phyloP scores from a whole-genome alignment of 1,284 basidiomycete genomes.

The Meira nashicola region DNA sequence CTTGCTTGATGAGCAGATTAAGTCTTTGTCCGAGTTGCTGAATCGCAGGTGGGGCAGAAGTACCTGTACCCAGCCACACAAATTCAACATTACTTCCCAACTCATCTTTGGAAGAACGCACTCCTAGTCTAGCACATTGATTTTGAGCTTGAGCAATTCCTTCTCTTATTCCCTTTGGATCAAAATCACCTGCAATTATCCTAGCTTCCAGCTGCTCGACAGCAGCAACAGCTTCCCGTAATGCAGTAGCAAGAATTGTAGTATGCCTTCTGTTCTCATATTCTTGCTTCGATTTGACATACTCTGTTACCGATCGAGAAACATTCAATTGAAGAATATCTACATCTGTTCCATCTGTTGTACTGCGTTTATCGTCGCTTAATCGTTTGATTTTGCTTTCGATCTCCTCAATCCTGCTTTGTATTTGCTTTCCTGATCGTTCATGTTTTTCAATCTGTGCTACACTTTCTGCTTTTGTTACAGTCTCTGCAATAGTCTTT shows the following conservation, averaged over 20 bases:
- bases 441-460: neutral
- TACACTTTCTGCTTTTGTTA: neutral
- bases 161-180: neutral
- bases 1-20: neutral
- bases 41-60: neutral
- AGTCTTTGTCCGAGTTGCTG: neutral
- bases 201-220: neutral
- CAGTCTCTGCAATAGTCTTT: slow-evolving; percentile 1
- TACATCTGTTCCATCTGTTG: too few species aligned
- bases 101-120: neutral
- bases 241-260: neutral
- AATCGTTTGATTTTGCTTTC: neutral
- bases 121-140: neutral
- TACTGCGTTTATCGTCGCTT: neutral
- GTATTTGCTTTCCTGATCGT: neutral
- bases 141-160: neutral
- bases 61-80: neutral
- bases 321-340: too few species aligned
- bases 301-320: too few species aligned
- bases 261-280: too few species aligned
- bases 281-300: too few species aligned
- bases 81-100: neutral
- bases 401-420: neutral
- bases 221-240: neutral
- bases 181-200: neutral